Evolutionary conservation across 768 basidiomycete genomes (phyloP), one percentile per base, ranked within the genome.

Genomic region (Tylopilus sp.): DNA sequence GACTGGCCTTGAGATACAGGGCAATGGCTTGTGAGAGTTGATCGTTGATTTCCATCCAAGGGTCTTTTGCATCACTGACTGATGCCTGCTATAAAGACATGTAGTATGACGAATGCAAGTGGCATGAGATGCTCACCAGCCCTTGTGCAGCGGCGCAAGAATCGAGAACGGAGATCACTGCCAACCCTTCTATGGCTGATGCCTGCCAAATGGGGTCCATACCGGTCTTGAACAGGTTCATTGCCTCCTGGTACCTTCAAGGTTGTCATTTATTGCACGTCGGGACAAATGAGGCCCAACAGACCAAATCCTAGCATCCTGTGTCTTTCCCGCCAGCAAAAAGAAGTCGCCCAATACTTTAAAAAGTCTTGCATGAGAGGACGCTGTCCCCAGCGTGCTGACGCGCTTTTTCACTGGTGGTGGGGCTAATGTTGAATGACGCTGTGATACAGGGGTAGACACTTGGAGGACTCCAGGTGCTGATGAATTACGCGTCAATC

Each of bases 301-400:
- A 46, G 71, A 94, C 91, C 92, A 92, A 46, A 87, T 76, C 36
- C 76, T 71, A 1, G 95, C 87, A 62, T 98, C 94, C 44, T 83
- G 81, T 33, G 82, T 79, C 56, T 91, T 77, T n/a, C 97, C 95
- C 7, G 91, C 79, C 22, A 98, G 73, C 17, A 98, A 71, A 70
- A 88, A 95, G 58, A 97, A 79, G 67, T 98, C 93, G 1, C 85
- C 95, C 13, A 91, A 77, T 22, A 95, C 78, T 70, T 95, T 98
- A 69, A 83, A 88, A 33, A 95, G 75, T 50, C 95, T 75, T 22
- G 88, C 95, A 69, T 88, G 88, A 3, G 90, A 87, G 9, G 88
- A 87, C 13, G 84, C 80, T 2, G 80, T 79, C 17, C 86, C 82
- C 58, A 84, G 75, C 40, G 78, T 73, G 58, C 81, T 82, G 54